Evolutionary conservation across 805 yeast species (phyloP).

Genomic region (Cyberlindnera saturnus): DNA sequence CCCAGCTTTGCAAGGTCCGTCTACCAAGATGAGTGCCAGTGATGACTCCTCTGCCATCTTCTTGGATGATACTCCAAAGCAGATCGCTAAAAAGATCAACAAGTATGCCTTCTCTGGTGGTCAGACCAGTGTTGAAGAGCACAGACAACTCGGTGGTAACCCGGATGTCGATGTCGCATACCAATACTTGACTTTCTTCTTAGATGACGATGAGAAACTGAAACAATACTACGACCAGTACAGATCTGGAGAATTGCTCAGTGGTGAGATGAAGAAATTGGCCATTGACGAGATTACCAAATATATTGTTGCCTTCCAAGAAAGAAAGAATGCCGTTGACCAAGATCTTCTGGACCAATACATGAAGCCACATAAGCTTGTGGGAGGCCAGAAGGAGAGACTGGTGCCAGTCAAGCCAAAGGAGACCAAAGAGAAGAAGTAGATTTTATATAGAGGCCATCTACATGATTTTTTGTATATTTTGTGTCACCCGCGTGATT

Average conservation of each 20-base stretch:
- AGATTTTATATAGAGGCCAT: not conserved
- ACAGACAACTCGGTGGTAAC: conserved; percentile 84
- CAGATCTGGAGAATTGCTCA: conserved; percentile 72
- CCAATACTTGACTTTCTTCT: conserved; percentile 87
- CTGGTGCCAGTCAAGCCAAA: conserved; percentile 61
- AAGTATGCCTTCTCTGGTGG: conserved; percentile 98
- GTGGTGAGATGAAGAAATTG: conserved; percentile 89
- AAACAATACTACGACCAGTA: conserved; percentile 56
- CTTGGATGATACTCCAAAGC: conserved; percentile 91
- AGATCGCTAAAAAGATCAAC: conserved; percentile 89
- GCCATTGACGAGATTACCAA: conserved; percentile 78
- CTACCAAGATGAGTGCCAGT: conserved; percentile 95
- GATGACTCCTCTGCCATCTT: conserved; percentile 87
- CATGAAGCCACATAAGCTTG: conserved; percentile 81
- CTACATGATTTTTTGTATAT: not conserved
- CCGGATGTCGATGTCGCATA: conserved; percentile 94
- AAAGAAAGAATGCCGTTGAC: conserved; percentile 58
- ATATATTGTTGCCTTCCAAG: conserved; percentile 80
- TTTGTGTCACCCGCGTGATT: not conserved
- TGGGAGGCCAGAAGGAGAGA: conserved; percentile 70
- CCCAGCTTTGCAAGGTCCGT: conserved; percentile 96
- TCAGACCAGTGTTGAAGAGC: conserved; percentile 79
- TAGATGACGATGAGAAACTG: conserved; percentile 80
- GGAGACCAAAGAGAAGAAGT: conserved; percentile 13
- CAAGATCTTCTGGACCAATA: conserved; percentile 56